Evolutionary conservation across 352 stramenopile species (phyloP), one percentile per base, ranked within the genome.

Genomic region (Phytophthora sp.): DNA sequence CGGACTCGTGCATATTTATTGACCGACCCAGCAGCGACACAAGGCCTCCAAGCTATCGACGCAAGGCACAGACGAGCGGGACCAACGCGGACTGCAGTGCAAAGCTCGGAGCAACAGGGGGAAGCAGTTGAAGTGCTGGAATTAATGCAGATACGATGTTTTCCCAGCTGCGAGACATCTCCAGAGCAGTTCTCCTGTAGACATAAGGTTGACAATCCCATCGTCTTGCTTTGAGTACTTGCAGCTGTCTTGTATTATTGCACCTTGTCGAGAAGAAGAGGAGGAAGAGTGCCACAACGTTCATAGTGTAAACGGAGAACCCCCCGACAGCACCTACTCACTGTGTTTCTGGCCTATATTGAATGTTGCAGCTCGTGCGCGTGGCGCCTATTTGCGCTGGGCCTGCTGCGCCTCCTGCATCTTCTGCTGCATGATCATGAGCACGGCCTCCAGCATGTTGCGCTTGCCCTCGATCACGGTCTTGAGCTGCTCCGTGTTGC

Each of bases 401-500:
- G 32, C 49, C 45, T 68, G 66, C 21, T 77, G 65, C 5, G 70
- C 62, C 44, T 77, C 72, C 50, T 84, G 84, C 34, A 95, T 74
- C 76, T 94, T 95, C 35, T 92, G 74, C 72, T 95, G 87, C 81
- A 95, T 89, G 52, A 94, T 79, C 62, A 88, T 85, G 45, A 94
- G 72, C 51, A 93, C 85, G 37, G 79, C 80, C 46, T 94, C 82
- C 10, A 91, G 66, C 79, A 91, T 95, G 64, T 87, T 86, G 35
- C 84, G 84, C 74, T 95, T 94, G 61, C 54, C 72, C 34, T 87
- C 74, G 28, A 96, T 76, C 55, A 95, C 91, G 26, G 92, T 87
- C 67, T 95, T 95, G 66, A 98, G 78, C 65, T 95, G 94, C 23
- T 98, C 94, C 56, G 82, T 94, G 76, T 98, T 98, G 60, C 77